phyloP scores from a whole-genome alignment of 2,329 filamentous ascomycete genomes.

The Exophiala lecanii-corni region DNA sequence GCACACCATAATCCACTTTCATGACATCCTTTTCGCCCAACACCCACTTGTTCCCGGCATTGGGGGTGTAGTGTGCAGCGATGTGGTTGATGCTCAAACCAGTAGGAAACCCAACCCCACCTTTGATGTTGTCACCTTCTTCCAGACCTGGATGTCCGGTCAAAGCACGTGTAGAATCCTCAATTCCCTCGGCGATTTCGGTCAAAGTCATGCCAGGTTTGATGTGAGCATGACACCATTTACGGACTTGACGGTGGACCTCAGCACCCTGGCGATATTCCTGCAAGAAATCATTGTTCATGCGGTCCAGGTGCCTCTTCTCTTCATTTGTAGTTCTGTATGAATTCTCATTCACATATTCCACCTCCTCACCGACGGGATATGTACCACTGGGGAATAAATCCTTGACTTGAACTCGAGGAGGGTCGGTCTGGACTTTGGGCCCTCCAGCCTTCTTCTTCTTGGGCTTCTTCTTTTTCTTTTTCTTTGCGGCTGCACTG shows the following conservation, averaged over 20 bases:
- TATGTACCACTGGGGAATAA: slow-evolving; percentile 70
- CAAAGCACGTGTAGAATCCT: slow-evolving; percentile 71
- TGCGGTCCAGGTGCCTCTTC: slow-evolving; percentile 74
- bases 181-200: slow-evolving; percentile 82
- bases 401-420: slow-evolving; percentile 66
- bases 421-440: slow-evolving; percentile 71
- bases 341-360: slow-evolving; percentile 71
- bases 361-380: slow-evolving; percentile 71
- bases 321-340: slow-evolving; percentile 79
- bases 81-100: slow-evolving; percentile 80
- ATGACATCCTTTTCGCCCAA: slow-evolving; percentile 64
- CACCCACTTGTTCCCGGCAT: slow-evolving; percentile 75
- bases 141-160: slow-evolving; percentile 71
- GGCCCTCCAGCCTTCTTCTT: slow-evolving; percentile 61
- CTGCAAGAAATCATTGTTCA: slow-evolving; percentile 71
- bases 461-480: slow-evolving; percentile 77
- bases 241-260: slow-evolving; percentile 80
- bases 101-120: slow-evolving; percentile 81
- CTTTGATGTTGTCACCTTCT: slow-evolving; percentile 72
- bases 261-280: slow-evolving; percentile 85
- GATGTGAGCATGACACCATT: slow-evolving; percentile 75
- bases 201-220: slow-evolving; percentile 76
- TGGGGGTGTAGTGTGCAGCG: slow-evolving; percentile 82
- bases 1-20: slow-evolving; percentile 70
- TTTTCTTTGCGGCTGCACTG: slow-evolving; percentile 50